Evolutionary conservation across 2,329 filamentous ascomycete species (phyloP), one percentile per base, ranked within the genome.

Genomic region (Penicillium sp.): DNA sequence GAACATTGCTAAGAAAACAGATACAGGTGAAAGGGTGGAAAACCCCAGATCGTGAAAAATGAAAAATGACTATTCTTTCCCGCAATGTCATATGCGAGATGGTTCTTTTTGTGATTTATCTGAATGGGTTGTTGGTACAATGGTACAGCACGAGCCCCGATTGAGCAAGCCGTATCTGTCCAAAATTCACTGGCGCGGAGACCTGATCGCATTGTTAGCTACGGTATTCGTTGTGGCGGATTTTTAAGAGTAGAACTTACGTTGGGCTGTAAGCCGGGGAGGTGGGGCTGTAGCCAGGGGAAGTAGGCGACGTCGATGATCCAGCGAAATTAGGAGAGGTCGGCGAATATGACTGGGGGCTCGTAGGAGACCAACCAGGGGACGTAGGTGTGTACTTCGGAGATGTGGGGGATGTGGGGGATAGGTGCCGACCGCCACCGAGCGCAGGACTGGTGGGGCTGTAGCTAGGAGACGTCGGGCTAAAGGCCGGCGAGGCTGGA

Each of bases 401-500:
- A 53, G 78, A 81, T 1, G 79, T 81, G 9, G 80, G 79, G 6
- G 78, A 80, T 23, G 76, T 78, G 21, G 76, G 76, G 27, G 75
- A 78, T 48, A 78, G 65, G 60, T 75, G 75, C 54, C 73, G 75
- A 55, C 68, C 72, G 51, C 75, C 76, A 63, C 74, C 75, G 59
- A 78, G 72, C 54, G 77, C 76, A 59, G 80, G 80, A 62, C 79
- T 81, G 13, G 82, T 84, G 19, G 83, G 83, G 52, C 81, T 84
- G 66, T 84, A 86, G 62, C 79, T 81, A 23, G 83, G 84, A 33
- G 82, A 85, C 7, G 84, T 86, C 43, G 85, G 84, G 62, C 80
- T 82, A 64, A 80, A 80, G 26, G 76, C 76, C 49, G 80, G 80
- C 33, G 78, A 81, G 23, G 80, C 78, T 31, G 80, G 80, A 48